These are phyloP conservation scores for Aspergillus candidus DNA, from an alignment of 2,329 filamentous ascomycete genomes.

Conservation along the genomic window DNA sequence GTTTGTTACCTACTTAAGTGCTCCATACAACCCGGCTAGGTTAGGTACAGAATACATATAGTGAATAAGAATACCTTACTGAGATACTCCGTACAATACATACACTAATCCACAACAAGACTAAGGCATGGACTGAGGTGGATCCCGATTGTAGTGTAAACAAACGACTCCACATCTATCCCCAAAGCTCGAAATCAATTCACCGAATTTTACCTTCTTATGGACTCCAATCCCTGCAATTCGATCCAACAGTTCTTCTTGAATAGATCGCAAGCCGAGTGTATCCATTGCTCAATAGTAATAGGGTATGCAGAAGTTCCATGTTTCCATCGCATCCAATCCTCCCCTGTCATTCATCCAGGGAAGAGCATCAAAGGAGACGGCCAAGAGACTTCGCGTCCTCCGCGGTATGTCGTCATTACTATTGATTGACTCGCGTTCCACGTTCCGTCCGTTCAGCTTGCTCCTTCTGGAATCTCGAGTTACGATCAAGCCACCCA, in stretches of 20 bases:
- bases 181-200: slow-evolving; percentile 9
- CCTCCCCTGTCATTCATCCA: no score
- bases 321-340: no score
- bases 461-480: slow-evolving; percentile 17
- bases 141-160: slow-evolving; percentile 19
- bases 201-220: slow-evolving; percentile 1
- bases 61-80: no score
- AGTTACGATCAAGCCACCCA: slow-evolving; percentile 10
- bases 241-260: neutral
- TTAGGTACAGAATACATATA: no score
- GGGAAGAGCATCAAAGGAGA: neutral
- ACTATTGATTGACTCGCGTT: slow-evolving; percentile 22
- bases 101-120: slow-evolving; percentile 1
- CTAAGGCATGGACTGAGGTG: slow-evolving; percentile 1
- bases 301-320: no score
- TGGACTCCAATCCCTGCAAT: slow-evolving; percentile 4
- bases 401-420: slow-evolving; percentile 7
- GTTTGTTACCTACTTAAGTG: no score
- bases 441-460: slow-evolving; percentile 21
- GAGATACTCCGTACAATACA: neutral
- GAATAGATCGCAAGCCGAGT: no score
- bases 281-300: no score
- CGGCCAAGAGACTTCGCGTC: slow-evolving; percentile 9
- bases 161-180: slow-evolving; percentile 19
- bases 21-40: no score